Conservation (phyloP, 257 asterid genomes). For the Dorcoceras hygrometricum region DNA sequence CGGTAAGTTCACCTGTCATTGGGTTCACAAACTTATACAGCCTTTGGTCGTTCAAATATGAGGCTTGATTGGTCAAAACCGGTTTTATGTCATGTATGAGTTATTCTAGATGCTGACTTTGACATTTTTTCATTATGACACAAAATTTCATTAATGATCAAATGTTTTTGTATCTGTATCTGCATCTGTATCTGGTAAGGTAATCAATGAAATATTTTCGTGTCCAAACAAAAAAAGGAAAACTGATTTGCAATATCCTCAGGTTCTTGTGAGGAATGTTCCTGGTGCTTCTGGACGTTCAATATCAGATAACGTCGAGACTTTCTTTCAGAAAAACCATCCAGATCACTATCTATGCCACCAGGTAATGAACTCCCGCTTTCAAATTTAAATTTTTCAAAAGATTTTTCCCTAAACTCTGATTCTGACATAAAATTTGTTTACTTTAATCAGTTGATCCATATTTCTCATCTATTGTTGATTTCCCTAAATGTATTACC, state of each 20-base stretch:
- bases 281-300: conserved; percentile 69
- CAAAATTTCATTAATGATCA: not conserved
- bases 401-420: not conserved
- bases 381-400: not conserved
- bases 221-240: not conserved
- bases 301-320: conserved; percentile 61
- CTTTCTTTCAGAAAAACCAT: conserved; percentile 71
- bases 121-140: not conserved
- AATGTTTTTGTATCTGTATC: not conserved
- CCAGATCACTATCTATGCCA: conserved; percentile 87
- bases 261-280: conserved; percentile 92
- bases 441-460: conserved; percentile 6
- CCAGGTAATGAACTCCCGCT: conserved; percentile 58
- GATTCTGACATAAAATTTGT: not conserved
- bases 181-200: not conserved
- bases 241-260: conserved; percentile 24
- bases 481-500: conserved; percentile 19
- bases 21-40: not conserved
- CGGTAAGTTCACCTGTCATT: conserved; percentile 52
- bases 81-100: not conserved
- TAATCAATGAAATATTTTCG: too few species aligned
- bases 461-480: not conserved
- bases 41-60: not conserved
- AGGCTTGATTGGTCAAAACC: not conserved
- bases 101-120: not conserved